These are phyloP conservation scores for Colletotrichum kahawae DNA, from an alignment of 2,329 filamentous ascomycete species.

Conservation along the genomic window DNA sequence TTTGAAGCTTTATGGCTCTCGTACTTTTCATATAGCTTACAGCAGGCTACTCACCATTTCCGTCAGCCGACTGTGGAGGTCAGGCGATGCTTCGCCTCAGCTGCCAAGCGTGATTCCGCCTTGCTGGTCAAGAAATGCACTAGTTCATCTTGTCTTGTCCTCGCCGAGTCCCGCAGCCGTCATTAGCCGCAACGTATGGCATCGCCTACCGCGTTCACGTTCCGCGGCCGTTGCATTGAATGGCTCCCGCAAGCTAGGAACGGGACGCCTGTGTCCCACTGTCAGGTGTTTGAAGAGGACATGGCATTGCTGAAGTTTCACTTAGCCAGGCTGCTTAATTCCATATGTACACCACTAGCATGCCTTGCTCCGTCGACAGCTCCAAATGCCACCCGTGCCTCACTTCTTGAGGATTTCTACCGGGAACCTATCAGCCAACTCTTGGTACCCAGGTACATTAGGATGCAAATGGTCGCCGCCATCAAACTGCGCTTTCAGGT, in stretches of 20 bases:
- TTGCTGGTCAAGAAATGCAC: background rate
- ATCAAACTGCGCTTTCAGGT: constrained; percentile 57
- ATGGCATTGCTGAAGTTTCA: background rate
- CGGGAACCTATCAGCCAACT: constrained; percentile 63
- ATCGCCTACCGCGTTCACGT: background rate
- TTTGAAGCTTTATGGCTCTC: background rate
- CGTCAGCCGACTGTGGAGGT: background rate
- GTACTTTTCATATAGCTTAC: background rate
- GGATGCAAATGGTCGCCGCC: constrained; percentile 71
- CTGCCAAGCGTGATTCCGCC: background rate
- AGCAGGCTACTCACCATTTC: background rate
- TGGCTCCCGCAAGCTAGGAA: background rate
- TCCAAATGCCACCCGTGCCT: background rate
- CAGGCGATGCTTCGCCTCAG: background rate
- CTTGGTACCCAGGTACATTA: constrained; percentile 62
- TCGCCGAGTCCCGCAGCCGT: background rate
- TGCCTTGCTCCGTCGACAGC: background rate
- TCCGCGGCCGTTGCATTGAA: background rate
- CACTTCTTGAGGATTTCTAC: constrained; percentile 52
- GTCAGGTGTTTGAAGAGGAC: background rate
- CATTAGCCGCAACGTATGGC: background rate
- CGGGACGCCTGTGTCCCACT: background rate
- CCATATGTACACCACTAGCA: background rate
- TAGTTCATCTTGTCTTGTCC: background rate
- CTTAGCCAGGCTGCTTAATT: background rate